Evolutionary conservation across 192 early-diverging fungal genomes (phyloP), one percentile per base, ranked within the genome.

Genomic region (Entomortierella lignicola): DNA sequence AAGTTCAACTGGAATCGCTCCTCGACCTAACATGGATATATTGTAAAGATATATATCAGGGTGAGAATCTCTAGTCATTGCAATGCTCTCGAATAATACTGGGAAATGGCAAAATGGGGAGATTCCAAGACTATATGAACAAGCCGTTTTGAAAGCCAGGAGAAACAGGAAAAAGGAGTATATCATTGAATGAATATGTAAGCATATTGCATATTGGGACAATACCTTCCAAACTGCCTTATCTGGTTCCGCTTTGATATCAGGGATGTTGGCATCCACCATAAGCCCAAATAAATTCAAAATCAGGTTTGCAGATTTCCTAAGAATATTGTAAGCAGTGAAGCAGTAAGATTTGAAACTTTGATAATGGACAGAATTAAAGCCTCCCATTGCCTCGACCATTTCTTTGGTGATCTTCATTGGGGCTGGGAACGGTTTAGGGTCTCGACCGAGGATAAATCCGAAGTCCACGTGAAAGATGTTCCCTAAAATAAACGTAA

Each of bases 331-430:
- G 81, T 96, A 99, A 0, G 98, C 95, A 11, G 95, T 92, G 82
- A 95, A 97, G 74, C 95, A 98, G 81, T 95, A 96, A 25, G 90
- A 90, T 80, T 91, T 91, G 86, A 99, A 99, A 43, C 90, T 89
- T 77, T 95, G 93, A 84, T 96, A 99, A 62, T 91, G 88, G 20
- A 86, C 90, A 23, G 96, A 96, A 42, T 90, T 86, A 31, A 94
- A 90, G 29, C 97, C 97, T 39, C 98, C 98, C 96, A 99, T 98
- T 0, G 94, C 97, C 71, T 99, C 98, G 8, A 99, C 95, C 98
- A 99, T 99, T 86, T 99, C 98, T 71, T 97, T 97, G 72, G 94
- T 97, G 37, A 99, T 89, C 81, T 99, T 99, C 97, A 99, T 99
- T 0, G 98, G 98, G 15, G 98, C 97, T 41, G 98, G 98, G 86